These are phyloP conservation scores for Phytophthora multivora DNA, from an alignment of 352 stramenopile genomes.

Conservation along the genomic window DNA sequence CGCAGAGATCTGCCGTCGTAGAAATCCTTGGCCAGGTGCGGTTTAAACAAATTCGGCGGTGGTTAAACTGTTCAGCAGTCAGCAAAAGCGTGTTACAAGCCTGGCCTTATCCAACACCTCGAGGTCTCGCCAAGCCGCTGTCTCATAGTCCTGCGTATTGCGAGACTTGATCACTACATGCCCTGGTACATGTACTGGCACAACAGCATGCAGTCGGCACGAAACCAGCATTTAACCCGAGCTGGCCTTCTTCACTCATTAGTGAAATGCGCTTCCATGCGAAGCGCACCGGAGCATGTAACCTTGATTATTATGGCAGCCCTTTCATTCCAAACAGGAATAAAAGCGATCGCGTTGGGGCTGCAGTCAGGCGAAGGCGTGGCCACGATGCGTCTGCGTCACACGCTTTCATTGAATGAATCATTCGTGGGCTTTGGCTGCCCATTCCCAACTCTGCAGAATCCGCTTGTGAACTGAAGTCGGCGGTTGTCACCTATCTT, in stretches of 20 bases:
- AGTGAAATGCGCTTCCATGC: not conserved
- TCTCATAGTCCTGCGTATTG: constrained; percentile 9
- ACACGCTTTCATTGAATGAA: not conserved
- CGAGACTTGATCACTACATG: not conserved
- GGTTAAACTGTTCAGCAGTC: constrained; percentile 17
- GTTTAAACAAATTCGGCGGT: constrained; percentile 12
- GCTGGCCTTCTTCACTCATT: not conserved
- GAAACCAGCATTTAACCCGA: not conserved
- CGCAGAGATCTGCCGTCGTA: not conserved
- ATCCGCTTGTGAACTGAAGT: too few relatives aligned
- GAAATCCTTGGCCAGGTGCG: constrained; percentile 10
- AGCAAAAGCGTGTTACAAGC: constrained; percentile 7
- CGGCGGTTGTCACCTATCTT: too few relatives aligned
- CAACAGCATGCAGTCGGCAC: not conserved
- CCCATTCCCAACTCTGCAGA: constrained; percentile 2
- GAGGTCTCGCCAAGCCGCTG: not conserved
- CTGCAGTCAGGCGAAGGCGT: not conserved
- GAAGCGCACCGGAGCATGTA: not conserved
- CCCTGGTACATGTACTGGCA: not conserved
- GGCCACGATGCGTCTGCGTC: constrained; percentile 4
- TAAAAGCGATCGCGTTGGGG: too few relatives aligned
- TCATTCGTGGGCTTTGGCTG: constrained; percentile 3
- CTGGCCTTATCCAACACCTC: constrained; percentile 15
- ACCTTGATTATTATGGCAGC: too few relatives aligned
- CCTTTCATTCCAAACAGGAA: too few relatives aligned